Evolutionary conservation across 2,329 filamentous ascomycete genomes (phyloP), one percentile per base, ranked within the genome.

Genomic region (Pyrenochaeta sp.): DNA sequence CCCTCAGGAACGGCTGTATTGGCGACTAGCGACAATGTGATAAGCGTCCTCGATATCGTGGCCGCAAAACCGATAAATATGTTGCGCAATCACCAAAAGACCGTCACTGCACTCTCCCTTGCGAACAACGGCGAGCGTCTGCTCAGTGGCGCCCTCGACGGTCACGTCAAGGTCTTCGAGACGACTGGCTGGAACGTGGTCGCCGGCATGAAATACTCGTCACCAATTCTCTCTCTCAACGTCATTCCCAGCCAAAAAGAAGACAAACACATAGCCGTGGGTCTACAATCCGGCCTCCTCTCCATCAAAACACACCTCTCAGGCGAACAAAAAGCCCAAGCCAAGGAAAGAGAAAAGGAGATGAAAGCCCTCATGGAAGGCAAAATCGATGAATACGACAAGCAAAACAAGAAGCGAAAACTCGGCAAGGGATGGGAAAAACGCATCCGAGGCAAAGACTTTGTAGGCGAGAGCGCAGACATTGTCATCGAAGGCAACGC

Each of bases 141-240:
- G 43, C 82, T 99, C 40, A 92, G 87, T 54, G 94, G 91, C 72
- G 91, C 87, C 14, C 80, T 99, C 31, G 94, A 99, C 70, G 95
- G 94, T 7, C 94, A 97, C 72, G 86, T 97, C 75, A 99, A 99
- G 75, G 85, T 99, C 26, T 97, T 96, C 63, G 93, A 97, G 74
- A 96, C 92, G 1, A 86, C 86, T 1, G 87, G 84, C 36, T 99
- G 94, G 94, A 96, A 96, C 67, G 89, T 97, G 6, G 92, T 97
- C n/a, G 88, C 90, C 26, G 93, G 90, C 37, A 85, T 88, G 48
- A 99, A 97, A 74, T 99, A 97, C 72, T 87, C 90, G 4, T 89
- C 90, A 2, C 94, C 94, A 1, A 88, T 99, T 44, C 83, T 99
- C 9, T 89, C 90, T 7, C 81, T 97, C 46, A 83, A 82, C 47